Conservation (phyloP, 495 filamentous ascomycete genomes). For the Penicillium soppii region DNA sequence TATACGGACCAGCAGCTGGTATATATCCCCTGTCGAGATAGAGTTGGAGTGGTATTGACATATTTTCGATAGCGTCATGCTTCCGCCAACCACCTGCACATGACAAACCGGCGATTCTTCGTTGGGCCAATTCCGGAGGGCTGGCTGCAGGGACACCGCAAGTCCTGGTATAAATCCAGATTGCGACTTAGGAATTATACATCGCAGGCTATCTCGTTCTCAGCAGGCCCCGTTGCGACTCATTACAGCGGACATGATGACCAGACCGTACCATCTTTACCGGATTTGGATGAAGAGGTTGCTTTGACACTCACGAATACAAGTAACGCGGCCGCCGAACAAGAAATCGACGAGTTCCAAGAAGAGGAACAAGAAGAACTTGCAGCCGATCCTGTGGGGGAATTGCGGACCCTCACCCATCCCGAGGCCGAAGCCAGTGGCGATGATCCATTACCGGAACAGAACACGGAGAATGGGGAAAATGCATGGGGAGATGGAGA, state of each 20-base stretch:
- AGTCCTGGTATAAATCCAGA: slow-evolving; percentile 60
- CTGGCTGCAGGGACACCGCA: slow-evolving; percentile 65
- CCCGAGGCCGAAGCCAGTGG: slow-evolving; percentile 6
- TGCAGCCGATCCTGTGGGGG: slow-evolving; percentile 15
- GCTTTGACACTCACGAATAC: slow-evolving; percentile 22
- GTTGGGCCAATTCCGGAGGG: slow-evolving; percentile 69
- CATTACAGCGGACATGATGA: slow-evolving; percentile 41
- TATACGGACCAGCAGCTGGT: slow-evolving; percentile 59
- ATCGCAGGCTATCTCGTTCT: slow-evolving; percentile 55
- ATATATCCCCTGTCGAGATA: slow-evolving; percentile 5
- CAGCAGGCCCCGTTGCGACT: slow-evolving; percentile 42
- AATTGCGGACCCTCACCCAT: slow-evolving; percentile 22
- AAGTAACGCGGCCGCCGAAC: slow-evolving; percentile 8
- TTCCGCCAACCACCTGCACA: slow-evolving; percentile 59
- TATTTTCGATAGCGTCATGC: slow-evolving; percentile 52
- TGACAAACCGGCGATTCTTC: slow-evolving; percentile 63
- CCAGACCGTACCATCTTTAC: slow-evolving; percentile 36
- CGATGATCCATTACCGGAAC: slow-evolving; percentile 1
- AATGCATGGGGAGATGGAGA: neutral
- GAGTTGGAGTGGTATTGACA: neutral
- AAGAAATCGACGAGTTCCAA: neutral
- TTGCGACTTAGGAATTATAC: slow-evolving; percentile 56
- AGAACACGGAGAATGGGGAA: slow-evolving; percentile 8
- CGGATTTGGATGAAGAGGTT: slow-evolving; percentile 19
- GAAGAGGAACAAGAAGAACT: slow-evolving; percentile 14